Percentiles rank a stretch among this genome's conserved stretches.
phyloP scores from a whole-genome alignment of 2,329 filamentous ascomycete species.

The Aspergillus pseudoviridinutans region DNA sequence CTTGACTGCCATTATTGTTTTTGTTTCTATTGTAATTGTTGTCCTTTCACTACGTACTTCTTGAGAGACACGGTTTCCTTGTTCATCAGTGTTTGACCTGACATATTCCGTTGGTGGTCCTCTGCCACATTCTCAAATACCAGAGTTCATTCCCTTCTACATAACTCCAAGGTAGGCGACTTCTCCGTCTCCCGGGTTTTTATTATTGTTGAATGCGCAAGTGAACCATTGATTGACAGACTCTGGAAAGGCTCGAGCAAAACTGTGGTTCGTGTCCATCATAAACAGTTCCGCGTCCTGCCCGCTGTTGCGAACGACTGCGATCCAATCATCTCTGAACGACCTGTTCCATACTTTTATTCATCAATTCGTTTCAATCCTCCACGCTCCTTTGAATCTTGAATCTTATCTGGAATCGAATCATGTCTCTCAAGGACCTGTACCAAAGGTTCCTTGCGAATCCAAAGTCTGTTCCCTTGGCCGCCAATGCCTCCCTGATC shows the following conservation, averaged over 20 bases:
- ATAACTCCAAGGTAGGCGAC: background rate
- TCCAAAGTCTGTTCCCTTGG: conserved; percentile 61
- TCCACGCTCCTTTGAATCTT: conserved; percentile 8
- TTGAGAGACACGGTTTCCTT: background rate
- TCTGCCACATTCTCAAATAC: background rate
- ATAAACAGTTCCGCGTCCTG: conserved; percentile 1
- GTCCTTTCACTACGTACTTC: background rate
- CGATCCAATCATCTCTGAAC: background rate
- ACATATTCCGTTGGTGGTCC: background rate
- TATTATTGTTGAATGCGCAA: background rate
- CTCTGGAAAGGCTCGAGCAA: background rate
- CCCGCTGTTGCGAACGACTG: conserved; percentile 3
- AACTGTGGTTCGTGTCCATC: conserved; percentile 3
- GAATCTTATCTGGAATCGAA: background rate
- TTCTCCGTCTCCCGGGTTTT: background rate
- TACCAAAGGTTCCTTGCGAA: conserved; percentile 71
- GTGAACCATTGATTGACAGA: background rate
- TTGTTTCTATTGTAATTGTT: background rate
- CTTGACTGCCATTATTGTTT: background rate
- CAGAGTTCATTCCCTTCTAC: background rate
- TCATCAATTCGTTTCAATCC: conserved; percentile 7
- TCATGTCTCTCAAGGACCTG: conserved; percentile 43
- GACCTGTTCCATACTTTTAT: conserved; percentile 11
- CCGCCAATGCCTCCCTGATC: conserved; percentile 66
- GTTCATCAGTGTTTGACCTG: background rate